Evolutionary conservation across 1,284 basidiomycete species (phyloP).

Genomic region (Coniferiporia weirii): DNA sequence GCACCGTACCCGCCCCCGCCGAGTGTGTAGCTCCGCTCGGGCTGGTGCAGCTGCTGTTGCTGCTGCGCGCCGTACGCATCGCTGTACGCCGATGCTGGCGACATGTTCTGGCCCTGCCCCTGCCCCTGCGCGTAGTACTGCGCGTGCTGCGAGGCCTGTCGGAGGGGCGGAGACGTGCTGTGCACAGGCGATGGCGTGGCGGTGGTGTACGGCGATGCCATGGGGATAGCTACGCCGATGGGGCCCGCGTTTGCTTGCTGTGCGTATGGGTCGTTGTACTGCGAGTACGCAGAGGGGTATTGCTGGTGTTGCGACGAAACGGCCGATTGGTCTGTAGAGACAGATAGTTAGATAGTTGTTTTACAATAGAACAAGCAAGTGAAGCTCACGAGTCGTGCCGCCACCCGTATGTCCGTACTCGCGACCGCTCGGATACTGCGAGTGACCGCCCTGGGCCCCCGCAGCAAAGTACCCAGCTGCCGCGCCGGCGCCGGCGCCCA

Average conservation of each 20-base stretch:
- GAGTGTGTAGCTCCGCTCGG: conserved; percentile 51
- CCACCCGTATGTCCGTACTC: conserved; percentile 52
- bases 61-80: neutral
- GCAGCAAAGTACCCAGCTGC: conserved; percentile 21
- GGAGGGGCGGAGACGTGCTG: conserved; percentile 26
- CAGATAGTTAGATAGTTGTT: conserved; percentile 1
- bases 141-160: conserved; percentile 24
- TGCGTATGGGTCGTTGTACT: conserved; percentile 36
- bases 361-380: neutral
- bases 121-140: neutral
- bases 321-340: neutral
- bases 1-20: conserved; percentile 53
- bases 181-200: conserved; percentile 21
- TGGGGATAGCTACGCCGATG: conserved; percentile 21
- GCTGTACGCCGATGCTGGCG: neutral
- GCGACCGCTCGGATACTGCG: conserved; percentile 31
- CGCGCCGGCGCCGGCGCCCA: conserved; percentile 14
- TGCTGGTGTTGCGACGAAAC: conserved; percentile 36
- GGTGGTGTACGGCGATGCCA: conserved; percentile 14
- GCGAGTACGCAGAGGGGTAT: conserved; percentile 41
- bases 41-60: conserved; percentile 22
- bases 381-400: conserved; percentile 49
- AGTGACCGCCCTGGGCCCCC: conserved; percentile 25
- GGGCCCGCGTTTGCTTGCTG: conserved; percentile 18
- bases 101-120: neutral